Percentiles rank a stretch among this genome's conserved stretches.
Conservation (phyloP, 345 rosid species). For the Camelina sativa region DNA sequence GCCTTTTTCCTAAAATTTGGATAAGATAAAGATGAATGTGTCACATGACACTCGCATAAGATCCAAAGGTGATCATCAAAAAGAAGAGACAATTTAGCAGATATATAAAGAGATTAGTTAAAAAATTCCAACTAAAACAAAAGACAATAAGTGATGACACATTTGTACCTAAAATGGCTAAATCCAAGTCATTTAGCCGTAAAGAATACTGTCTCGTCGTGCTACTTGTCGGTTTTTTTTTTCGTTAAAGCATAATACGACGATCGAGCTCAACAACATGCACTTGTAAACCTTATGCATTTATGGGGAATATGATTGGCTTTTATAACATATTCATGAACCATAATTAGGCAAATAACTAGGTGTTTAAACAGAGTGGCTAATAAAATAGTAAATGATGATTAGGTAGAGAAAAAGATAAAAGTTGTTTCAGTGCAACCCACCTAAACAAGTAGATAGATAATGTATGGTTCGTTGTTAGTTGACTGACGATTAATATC, state of each 20-base stretch:
- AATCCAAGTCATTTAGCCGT: neutral
- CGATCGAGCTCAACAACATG: conserved; percentile 18
- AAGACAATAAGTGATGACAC: conserved; percentile 8
- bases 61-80: conserved; percentile 7
- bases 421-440: neutral
- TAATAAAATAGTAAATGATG: neutral
- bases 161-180: neutral
- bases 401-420: neutral
- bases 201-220: neutral
- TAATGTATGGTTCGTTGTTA: neutral
- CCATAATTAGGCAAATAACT: neutral
- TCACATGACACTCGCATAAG: conserved; percentile 11
- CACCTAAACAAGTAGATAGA: neutral
- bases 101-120: neutral
- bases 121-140: conserved; percentile 12
- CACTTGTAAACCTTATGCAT: conserved; percentile 1
- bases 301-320: neutral
- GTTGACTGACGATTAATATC: neutral
- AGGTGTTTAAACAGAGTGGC: neutral
- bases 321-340: neutral
- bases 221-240: neutral
- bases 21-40: conserved; percentile 30
- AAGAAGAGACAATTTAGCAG: neutral
- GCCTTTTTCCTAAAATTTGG: neutral
- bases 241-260: conserved; percentile 4